Percentiles rank a stretch among this genome's conserved stretches.
These are phyloP conservation scores for Trametes punicea DNA, from an alignment of 768 basidiomycete genomes.

Conservation along the genomic window DNA sequence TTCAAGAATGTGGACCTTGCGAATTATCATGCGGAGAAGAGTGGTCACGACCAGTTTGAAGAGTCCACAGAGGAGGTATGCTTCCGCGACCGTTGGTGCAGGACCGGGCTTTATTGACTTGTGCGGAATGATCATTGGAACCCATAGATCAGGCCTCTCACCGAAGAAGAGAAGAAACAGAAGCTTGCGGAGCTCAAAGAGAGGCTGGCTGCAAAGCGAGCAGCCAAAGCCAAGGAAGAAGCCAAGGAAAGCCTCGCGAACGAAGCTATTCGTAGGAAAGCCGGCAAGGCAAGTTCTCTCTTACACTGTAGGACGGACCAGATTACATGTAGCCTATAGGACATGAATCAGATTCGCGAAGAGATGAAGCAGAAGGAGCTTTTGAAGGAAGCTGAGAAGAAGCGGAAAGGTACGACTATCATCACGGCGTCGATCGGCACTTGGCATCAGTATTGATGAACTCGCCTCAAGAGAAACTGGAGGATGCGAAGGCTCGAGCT, in stretches of 20 bases:
- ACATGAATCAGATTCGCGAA: conserved; percentile 69
- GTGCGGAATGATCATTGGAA: background rate
- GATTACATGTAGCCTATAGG: conserved; percentile 40
- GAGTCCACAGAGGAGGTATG: conserved; percentile 90
- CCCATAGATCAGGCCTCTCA: conserved; percentile 81
- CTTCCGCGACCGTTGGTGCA: background rate
- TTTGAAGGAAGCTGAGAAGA: conserved; percentile 78
- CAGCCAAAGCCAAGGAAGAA: conserved; percentile 68
- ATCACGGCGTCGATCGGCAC: background rate
- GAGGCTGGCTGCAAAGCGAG: conserved; percentile 80
- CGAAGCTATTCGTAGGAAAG: conserved; percentile 80
- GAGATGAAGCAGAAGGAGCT: conserved; percentile 75
- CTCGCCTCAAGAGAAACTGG: conserved; percentile 74
- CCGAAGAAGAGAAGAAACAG: conserved; percentile 87
- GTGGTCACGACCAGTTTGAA: conserved; percentile 93
- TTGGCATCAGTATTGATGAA: background rate
- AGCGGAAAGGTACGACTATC: conserved; percentile 60
- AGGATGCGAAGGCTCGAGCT: conserved; percentile 81
- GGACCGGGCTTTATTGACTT: background rate
- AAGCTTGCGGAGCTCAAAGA: conserved; percentile 75
- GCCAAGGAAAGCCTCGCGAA: conserved; percentile 69
- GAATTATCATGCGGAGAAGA: conserved; percentile 92
- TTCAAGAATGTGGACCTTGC: conserved; percentile 86
- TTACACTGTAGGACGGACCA: background rate
- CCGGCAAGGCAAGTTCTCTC: conserved; percentile 58